These are phyloP conservation scores for Phaeoacremonium minimum DNA, from an alignment of 2,329 filamentous ascomycete genomes.

Conservation along the genomic window DNA sequence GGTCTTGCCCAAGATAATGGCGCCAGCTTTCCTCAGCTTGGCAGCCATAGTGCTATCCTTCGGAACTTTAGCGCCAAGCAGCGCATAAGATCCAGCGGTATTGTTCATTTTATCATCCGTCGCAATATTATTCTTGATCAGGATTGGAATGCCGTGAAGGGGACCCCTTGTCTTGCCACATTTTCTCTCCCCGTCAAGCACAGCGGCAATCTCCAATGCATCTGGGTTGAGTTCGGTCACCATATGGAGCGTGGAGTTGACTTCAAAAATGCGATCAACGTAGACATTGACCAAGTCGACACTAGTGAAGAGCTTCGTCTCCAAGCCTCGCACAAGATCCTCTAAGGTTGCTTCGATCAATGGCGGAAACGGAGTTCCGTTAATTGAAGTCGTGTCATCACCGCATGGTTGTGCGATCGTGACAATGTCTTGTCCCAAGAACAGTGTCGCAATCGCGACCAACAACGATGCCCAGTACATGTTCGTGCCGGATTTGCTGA, in stretches of 20 bases:
- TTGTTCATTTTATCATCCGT: constrained; percentile 60
- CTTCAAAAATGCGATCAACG: constrained; percentile 22
- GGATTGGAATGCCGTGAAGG: constrained; percentile 60
- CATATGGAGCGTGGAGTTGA: constrained; percentile 24
- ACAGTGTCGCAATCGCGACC: not conserved
- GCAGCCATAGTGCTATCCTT: constrained; percentile 54
- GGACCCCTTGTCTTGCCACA: constrained; percentile 27
- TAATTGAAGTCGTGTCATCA: not conserved
- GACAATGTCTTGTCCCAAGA: not conserved
- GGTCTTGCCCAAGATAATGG: constrained; percentile 62
- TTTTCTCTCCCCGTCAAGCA: constrained; percentile 24
- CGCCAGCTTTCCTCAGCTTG: constrained; percentile 57
- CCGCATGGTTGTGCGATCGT: not conserved
- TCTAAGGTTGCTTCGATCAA: constrained; percentile 26
- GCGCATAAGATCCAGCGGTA: constrained; percentile 57
- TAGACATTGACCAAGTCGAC: constrained; percentile 28
- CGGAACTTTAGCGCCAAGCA: constrained; percentile 53
- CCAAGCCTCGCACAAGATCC: constrained; percentile 24
- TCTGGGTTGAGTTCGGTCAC: constrained; percentile 32
- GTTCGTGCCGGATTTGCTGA: too few relatives aligned
- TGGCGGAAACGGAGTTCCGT: constrained; percentile 16
- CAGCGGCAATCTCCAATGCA: constrained; percentile 29
- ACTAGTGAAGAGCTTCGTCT: constrained; percentile 25
- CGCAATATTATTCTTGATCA: constrained; percentile 66
- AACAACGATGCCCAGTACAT: too few relatives aligned